Evolutionary conservation across 306 rosid genomes (phyloP), one percentile per base, ranked within the genome.

Genomic region (Notholithocarpus densiflorus): DNA sequence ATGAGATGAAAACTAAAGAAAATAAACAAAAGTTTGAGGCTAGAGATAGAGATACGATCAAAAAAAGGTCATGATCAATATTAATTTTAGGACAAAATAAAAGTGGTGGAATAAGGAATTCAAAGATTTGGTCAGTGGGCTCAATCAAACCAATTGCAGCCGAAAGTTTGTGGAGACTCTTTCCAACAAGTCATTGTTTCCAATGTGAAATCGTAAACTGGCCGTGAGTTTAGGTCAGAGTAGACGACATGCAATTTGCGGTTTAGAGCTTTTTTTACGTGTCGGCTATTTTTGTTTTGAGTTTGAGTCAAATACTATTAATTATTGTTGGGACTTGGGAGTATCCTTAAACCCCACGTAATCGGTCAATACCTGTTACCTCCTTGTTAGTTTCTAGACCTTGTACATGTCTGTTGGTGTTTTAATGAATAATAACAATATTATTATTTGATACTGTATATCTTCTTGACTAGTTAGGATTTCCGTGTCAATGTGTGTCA

Each of bases 121-220:
- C 72, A 84, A 84, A 77, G 81, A 56, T 75, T 85, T 82, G 84
- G 84, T 75, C 76, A 57, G 82, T 82, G 88, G 85, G 66, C 75
- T 76, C 56, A 34, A 61, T 56, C 61, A 68, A 64, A 40, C 45
- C 45, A 40, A 40, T 8, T 8, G 72, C 19, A 61, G 74, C 77
- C 61, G 82, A 77, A 82, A 77, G 80, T 72, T 45, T 72, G 11
- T 62, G 71, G 77, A 57, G 77, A 57, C 68, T 78, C 40, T 66
- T 86, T 83, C 75, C 82, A 84, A 64, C 62, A 40, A 3, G 26
- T 3, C 7, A 14, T 52, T 60, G 51, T 37, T 12, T 2, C 29
- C 26, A 43, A 70, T 71, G 80, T 43, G 86, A 83, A 81, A 37
- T 66, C 69, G 68, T 68, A 77, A 85, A 27, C 77, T 60, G 79